These are phyloP conservation scores for Aphanocladium album DNA, from an alignment of 2,329 filamentous ascomycete genomes.

Conservation along the genomic window DNA sequence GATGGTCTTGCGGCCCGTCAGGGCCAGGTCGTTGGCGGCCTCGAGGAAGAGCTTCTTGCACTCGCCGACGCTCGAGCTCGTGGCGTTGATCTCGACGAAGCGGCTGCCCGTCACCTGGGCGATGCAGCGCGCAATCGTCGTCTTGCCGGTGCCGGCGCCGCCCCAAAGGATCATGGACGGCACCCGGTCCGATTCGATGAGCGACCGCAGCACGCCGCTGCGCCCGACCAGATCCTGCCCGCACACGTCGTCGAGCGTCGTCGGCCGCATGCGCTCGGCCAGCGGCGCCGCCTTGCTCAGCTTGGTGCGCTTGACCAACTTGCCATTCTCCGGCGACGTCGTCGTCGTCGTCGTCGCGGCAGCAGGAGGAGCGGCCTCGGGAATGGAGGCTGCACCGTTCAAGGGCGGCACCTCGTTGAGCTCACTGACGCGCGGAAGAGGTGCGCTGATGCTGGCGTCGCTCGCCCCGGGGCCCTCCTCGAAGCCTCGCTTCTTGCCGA, in stretches of 20 bases:
- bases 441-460: slow-evolving; percentile 11
- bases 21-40: slow-evolving; percentile 68
- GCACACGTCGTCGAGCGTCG: slow-evolving; percentile 75
- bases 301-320: slow-evolving; percentile 60
- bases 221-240: slow-evolving; percentile 89
- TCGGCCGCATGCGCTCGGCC: slow-evolving; percentile 89
- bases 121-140: slow-evolving; percentile 87
- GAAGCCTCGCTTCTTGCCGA: slow-evolving; percentile 46
- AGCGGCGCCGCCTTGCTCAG: slow-evolving; percentile 71
- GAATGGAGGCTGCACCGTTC: slow-evolving; percentile 4
- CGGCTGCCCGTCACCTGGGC: slow-evolving; percentile 75
- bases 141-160: slow-evolving; percentile 75
- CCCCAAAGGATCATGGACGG: slow-evolving; percentile 97
- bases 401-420: not conserved
- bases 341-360: slow-evolving; percentile 2
- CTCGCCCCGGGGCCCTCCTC: slow-evolving; percentile 47
- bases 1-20: slow-evolving; percentile 88
- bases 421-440: slow-evolving; percentile 7
- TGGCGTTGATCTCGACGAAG: slow-evolving; percentile 95
- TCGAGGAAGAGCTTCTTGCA: slow-evolving; percentile 90
- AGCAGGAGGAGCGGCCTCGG: slow-evolving; percentile 4
- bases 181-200: slow-evolving; percentile 80
- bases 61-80: slow-evolving; percentile 79
- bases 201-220: slow-evolving; percentile 73
- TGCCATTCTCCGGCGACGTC: slow-evolving; percentile 26